phyloP scores from a whole-genome alignment of 345 rosid species.

The Syzygium jambos region DNA sequence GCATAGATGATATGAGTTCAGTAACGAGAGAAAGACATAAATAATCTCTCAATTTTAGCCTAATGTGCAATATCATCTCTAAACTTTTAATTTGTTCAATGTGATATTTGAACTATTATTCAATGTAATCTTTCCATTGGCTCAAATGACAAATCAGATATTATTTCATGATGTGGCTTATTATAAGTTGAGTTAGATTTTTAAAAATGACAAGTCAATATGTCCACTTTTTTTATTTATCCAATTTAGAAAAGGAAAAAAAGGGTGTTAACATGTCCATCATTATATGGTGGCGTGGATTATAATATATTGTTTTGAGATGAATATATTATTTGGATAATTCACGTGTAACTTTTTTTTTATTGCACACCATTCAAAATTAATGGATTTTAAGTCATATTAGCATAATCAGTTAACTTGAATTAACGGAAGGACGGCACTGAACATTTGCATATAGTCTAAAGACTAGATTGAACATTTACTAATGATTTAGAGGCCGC shows the following conservation, averaged over 20 bases:
- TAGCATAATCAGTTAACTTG: not conserved
- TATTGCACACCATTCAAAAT: not conserved
- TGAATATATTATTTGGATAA: not conserved
- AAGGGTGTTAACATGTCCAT: not conserved
- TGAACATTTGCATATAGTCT: not conserved
- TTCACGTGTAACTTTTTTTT: not conserved
- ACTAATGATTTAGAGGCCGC: accelerated
- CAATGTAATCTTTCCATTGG: not conserved
- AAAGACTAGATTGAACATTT: not conserved
- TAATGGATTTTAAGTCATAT: not conserved
- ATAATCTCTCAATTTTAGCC: not conserved
- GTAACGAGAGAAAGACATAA: not conserved
- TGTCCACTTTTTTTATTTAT: not conserved
- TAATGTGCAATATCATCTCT: accelerated
- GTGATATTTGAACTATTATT: not conserved
- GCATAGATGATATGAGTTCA: not conserved
- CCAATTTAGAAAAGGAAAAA: not conserved
- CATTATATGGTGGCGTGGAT: not conserved
- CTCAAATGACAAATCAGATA: not conserved
- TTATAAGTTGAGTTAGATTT: not conserved
- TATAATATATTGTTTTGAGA: not conserved
- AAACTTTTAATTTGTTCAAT: not conserved
- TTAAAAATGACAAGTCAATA: not conserved
- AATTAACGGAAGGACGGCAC: not conserved
- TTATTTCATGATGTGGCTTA: not conserved